Conservation (phyloP, 768 basidiomycete species). For the Tylopilus vinaceipallidus region DNA sequence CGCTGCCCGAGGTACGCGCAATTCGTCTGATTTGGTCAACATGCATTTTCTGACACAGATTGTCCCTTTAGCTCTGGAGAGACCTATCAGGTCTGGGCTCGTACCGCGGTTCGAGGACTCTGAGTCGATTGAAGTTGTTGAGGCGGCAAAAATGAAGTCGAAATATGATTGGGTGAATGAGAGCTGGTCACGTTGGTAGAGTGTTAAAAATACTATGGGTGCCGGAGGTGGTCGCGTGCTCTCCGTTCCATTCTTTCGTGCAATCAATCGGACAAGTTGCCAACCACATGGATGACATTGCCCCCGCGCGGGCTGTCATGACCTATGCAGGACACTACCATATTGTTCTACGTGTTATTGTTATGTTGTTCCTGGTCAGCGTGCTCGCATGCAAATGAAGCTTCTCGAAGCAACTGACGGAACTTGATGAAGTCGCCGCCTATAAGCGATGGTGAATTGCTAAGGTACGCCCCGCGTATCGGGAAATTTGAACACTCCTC, state of each 20-base stretch:
- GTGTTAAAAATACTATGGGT: slow-evolving; percentile 10
- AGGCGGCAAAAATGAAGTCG: slow-evolving; percentile 5
- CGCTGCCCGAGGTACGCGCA: slow-evolving; percentile 19
- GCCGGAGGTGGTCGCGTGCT: background rate
- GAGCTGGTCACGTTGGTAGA: slow-evolving; percentile 5
- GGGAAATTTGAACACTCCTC: slow-evolving; percentile 23
- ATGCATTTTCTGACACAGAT: slow-evolving; percentile 9
- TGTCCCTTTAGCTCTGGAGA: slow-evolving; percentile 14
- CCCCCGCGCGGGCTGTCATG: background rate
- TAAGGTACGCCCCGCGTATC: slow-evolving; percentile 20
- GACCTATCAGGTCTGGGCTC: slow-evolving; percentile 20
- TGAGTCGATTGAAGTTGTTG: slow-evolving; percentile 6
- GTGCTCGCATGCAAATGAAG: too few relatives aligned
- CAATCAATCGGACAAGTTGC: background rate
- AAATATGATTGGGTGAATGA: slow-evolving; percentile 21
- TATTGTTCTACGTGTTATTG: slow-evolving; percentile 22
- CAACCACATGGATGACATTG: slow-evolving; percentile 5
- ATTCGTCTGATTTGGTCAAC: background rate
- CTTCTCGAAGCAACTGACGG: slow-evolving; percentile 23
- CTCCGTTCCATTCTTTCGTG: slow-evolving; percentile 1
- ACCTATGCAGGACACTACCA: slow-evolving; percentile 18
- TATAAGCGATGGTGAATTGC: slow-evolving; percentile 24
- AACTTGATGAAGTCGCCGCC: slow-evolving; percentile 20
- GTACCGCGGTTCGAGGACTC: slow-evolving; percentile 10
- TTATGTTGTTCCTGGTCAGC: slow-evolving; percentile 3